A percentile compares a stretch with the other conserved stretches of the same genome.
Conservation (phyloP, 192 early-diverging fungal genomes). For the Entomortierella parvispora region DNA sequence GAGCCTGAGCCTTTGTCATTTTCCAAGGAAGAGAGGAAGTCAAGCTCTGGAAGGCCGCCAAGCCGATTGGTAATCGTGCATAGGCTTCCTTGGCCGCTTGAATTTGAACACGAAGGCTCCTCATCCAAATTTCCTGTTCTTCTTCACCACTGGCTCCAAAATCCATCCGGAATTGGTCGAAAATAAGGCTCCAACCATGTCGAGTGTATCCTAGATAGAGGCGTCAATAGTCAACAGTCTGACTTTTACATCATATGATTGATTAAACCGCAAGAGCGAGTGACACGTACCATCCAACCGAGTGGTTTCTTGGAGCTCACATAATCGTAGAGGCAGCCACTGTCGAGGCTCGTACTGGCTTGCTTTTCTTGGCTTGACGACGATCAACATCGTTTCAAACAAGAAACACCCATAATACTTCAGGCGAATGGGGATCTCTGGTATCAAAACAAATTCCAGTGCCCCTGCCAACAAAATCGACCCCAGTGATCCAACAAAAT, state of each 20-base stretch:
- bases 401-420: conserved; percentile 71
- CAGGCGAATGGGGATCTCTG: conserved; percentile 43
- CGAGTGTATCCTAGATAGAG: conserved; percentile 28
- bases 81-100: conserved; percentile 40
- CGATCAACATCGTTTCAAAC: conserved; percentile 67
- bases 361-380: conserved; percentile 63
- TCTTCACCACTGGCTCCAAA: conserved; percentile 63
- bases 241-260: too few species aligned
- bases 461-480: conserved; percentile 57
- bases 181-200: conserved; percentile 44
- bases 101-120: conserved; percentile 58
- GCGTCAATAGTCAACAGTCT: conserved; percentile 13
- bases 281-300: conserved; percentile 29
- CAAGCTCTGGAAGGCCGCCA: conserved; percentile 5
- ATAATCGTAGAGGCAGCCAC: conserved; percentile 74
- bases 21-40: conserved; percentile 39
- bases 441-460: conserved; percentile 55
- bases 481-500: conserved; percentile 42
- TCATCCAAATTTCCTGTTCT: conserved; percentile 68
- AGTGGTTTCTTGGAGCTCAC: conserved; percentile 63
- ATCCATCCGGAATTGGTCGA: conserved; percentile 55
- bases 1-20: background rate
- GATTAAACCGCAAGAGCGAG: too few species aligned
- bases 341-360: conserved; percentile 64
- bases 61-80: conserved; percentile 4